Base-by-base conservation (phyloP, 2,329 filamentous ascomycete species). In the Tolypocladium guangdongense region DNA sequence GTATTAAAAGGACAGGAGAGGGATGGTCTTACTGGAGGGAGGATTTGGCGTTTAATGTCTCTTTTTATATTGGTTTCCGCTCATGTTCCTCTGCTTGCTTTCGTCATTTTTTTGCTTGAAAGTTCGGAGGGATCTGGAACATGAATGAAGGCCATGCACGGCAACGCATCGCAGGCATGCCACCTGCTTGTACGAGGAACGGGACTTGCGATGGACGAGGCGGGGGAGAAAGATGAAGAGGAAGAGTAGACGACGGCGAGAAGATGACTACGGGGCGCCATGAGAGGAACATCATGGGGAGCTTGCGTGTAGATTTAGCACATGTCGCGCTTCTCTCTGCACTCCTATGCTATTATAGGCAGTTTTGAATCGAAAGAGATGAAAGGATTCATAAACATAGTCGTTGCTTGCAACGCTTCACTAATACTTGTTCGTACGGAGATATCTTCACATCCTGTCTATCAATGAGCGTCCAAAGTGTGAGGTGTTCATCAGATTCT, bases 401-500 rank as follows among this genome's bases (percentile, higher is more conserved):
- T 3, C 14, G 24, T 24, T 27, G 41, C 41, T n/a, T 20, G 14
- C 18, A 7, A 7, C 8, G 22, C 22, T 24, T 20, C 39, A 16
- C 12, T 35, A 7, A 12, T 2, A 14, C 20, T 2, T 4, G 20
- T 4, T 22, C 22, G 14, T 18, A 8, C 1, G 11, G 16, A 27
- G 39, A 8, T 14, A 16, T 5, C 39, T 3, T 27, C 39, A 43
- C 39, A 27, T 5, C 10, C 2, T 16, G 22, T 7, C 12, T 18
- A 24, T 18, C 24, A 45, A 16, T 18, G 41, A 18, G 27, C 10
- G 4, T 46, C 4, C 18, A 24, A 32, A n/a, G 43, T 24, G 1
- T 30, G 27, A 20, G 24, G 27, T 46, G 43, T 49, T 64, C 56
- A 56, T 63, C 60, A 61, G 58, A 63, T 66, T 65, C 62, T 58